Conservation (phyloP, 441 rosid genomes). For the Syzygium malaccense region DNA sequence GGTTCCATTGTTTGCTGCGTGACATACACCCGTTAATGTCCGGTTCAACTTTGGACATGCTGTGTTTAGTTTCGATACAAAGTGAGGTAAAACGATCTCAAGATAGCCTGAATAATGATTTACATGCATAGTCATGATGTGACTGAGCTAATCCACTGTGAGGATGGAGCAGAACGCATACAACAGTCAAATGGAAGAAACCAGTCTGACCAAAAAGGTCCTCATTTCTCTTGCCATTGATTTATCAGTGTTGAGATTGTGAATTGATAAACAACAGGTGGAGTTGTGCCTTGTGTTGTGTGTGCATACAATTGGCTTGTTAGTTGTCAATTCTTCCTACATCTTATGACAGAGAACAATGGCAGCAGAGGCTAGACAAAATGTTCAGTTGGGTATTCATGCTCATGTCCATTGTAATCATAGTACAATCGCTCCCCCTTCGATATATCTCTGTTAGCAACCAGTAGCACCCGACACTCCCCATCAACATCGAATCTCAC, state of each 20-base stretch:
- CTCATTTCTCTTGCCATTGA: not conserved
- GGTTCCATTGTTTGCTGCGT: not conserved
- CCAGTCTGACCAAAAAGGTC: not conserved
- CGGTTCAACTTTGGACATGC: not conserved
- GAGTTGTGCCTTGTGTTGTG: not conserved
- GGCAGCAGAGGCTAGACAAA: conserved; percentile 40
- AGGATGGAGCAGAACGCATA: not conserved
- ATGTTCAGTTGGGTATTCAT: conserved; percentile 86
- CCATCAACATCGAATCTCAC: conserved; percentile 52
- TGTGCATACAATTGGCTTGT: not conserved
- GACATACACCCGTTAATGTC: not conserved
- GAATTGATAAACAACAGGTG: not conserved
- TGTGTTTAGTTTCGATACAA: not conserved
- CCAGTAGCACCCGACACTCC: conserved; percentile 50
- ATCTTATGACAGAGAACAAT: not conserved
- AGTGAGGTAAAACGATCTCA: not conserved
- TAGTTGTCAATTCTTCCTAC: not conserved
- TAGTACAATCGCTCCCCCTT: conserved; percentile 70
- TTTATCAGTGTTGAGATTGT: not conserved
- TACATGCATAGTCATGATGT: not conserved
- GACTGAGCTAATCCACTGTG: not conserved
- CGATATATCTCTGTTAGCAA: conserved; percentile 52
- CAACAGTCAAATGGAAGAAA: not conserved
- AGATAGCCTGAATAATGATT: not conserved
- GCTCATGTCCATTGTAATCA: conserved; percentile 85